Conservation (phyloP, 148 eudicot species). For the Cornus florida region DNA sequence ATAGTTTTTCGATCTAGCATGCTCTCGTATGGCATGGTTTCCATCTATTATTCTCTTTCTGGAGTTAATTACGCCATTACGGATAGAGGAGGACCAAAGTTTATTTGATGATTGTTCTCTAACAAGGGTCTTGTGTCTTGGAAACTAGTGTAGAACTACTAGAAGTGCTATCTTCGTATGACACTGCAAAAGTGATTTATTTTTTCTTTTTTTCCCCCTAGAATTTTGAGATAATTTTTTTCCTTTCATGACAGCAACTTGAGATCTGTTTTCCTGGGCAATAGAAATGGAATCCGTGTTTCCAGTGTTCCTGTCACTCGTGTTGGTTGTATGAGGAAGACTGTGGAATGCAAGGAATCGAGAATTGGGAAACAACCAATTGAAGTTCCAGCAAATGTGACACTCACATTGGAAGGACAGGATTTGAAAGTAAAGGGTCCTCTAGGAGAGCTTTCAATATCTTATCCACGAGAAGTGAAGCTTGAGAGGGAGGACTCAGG, state of each 20-base stretch:
- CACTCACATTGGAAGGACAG: conserved; percentile 69
- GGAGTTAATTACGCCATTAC: too few relatives aligned
- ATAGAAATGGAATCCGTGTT: conserved; percentile 37
- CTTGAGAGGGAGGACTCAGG: conserved; percentile 75
- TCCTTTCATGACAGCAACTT: conserved; percentile 42
- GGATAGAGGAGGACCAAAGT: not conserved
- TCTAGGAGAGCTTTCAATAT: conserved; percentile 75
- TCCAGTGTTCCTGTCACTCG: conserved; percentile 36
- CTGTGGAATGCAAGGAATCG: conserved; percentile 81
- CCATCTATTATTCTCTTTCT: too few relatives aligned
- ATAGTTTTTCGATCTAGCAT: not conserved
- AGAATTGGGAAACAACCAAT: conserved; percentile 93
- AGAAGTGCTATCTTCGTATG: not conserved
- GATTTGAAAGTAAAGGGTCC: conserved; percentile 83
- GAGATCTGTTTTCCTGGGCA: conserved; percentile 56
- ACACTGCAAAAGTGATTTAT: too few relatives aligned
- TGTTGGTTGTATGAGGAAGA: conserved; percentile 44
- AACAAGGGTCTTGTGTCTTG: not conserved
- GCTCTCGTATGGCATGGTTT: too few relatives aligned
- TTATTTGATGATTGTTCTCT: not conserved
- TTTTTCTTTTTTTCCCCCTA: too few relatives aligned
- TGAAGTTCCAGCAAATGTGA: conserved; percentile 78
- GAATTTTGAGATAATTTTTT: not conserved
- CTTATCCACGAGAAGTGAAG: conserved; percentile 80
- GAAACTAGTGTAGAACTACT: not conserved